Percentiles rank a stretch among this genome's conserved stretches.
Evolutionary conservation across 495 filamentous ascomycete genomes (phyloP).

Genomic region (Xylaria acuta): DNA sequence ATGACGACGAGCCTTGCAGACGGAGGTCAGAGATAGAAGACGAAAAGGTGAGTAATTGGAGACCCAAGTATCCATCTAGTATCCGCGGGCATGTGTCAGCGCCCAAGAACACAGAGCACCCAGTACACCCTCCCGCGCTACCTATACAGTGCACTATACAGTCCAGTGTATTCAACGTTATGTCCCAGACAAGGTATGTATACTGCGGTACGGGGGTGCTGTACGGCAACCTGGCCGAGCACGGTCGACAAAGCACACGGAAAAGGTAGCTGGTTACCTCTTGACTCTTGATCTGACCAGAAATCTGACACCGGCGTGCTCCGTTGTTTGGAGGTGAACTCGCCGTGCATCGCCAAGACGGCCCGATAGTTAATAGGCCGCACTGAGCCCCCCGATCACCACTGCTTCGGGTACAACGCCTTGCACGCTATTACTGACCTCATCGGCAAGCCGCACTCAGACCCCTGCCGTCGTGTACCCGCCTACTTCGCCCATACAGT

Average conservation of each 20-base stretch:
- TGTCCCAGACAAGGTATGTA: not conserved
- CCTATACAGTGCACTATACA: not conserved
- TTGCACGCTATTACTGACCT: not conserved
- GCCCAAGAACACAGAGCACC: not conserved
- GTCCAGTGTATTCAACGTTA: not conserved
- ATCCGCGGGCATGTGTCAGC: not conserved
- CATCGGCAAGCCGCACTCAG: not conserved
- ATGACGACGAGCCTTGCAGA: slow-evolving; percentile 13
- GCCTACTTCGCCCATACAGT: not conserved
- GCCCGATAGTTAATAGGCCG: slow-evolving; percentile 10
- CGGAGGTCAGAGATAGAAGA: not conserved
- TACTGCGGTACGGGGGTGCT: not conserved
- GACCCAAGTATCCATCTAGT: not conserved
- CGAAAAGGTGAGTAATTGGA: not conserved
- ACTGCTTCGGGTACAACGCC: slow-evolving; percentile 14
- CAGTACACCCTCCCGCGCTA: not conserved
- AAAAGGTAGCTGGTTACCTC: not conserved
- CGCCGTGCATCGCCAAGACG: slow-evolving; percentile 14
- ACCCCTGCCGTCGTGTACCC: not conserved
- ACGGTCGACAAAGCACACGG: not conserved
- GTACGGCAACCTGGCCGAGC: not conserved
- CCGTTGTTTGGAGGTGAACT: slow-evolving; percentile 14
- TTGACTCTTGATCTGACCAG: too few species aligned
- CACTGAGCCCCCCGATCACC: not conserved
- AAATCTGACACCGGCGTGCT: slow-evolving; percentile 7